A percentile compares a stretch with the other conserved stretches of the same genome.
Conservation (phyloP, 2,329 filamentous ascomycete genomes). For the Monosporascus sp. region DNA sequence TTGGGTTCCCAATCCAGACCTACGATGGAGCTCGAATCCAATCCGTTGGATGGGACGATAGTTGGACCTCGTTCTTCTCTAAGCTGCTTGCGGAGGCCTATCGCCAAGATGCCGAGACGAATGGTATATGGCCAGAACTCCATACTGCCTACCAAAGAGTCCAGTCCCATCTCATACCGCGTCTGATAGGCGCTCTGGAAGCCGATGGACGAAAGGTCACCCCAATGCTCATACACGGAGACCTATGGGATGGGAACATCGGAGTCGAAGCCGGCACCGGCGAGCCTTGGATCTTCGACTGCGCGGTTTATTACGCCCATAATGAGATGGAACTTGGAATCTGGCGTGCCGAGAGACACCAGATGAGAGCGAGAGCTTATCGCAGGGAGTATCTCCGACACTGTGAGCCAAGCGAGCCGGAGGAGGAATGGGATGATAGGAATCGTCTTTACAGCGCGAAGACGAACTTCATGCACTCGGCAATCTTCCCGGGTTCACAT, state of each 20-base stretch:
- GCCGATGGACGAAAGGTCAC: slow-evolving; percentile 17
- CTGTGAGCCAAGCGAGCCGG: slow-evolving; percentile 19
- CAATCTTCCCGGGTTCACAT: slow-evolving; percentile 3
- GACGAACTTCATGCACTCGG: slow-evolving; percentile 11
- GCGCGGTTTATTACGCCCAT: slow-evolving; percentile 32
- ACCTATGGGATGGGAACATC: slow-evolving; percentile 36
- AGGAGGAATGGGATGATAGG: slow-evolving; percentile 24
- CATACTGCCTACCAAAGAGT: slow-evolving; percentile 15
- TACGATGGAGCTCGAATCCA: slow-evolving; percentile 25
- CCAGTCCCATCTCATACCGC: slow-evolving; percentile 25
- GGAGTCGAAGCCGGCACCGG: slow-evolving; percentile 25
- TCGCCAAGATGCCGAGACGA: slow-evolving; percentile 21
- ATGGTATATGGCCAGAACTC: slow-evolving; percentile 26
- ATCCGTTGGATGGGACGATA: slow-evolving; percentile 28
- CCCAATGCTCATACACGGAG: slow-evolving; percentile 31
- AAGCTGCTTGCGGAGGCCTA: slow-evolving; percentile 25
- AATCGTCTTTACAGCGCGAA: slow-evolving; percentile 20
- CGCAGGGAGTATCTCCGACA: slow-evolving; percentile 14
- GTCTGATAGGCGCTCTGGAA: slow-evolving; percentile 19
- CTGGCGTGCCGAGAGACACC: slow-evolving; percentile 18
- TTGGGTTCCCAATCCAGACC: slow-evolving; percentile 31
- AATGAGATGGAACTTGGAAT: slow-evolving; percentile 31
- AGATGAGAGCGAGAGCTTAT: slow-evolving; percentile 4
- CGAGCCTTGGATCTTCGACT: slow-evolving; percentile 30
- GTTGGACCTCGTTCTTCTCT: slow-evolving; percentile 33